Evolutionary conservation across 768 basidiomycete species (phyloP).

Genomic region (Mycena amicta): DNA sequence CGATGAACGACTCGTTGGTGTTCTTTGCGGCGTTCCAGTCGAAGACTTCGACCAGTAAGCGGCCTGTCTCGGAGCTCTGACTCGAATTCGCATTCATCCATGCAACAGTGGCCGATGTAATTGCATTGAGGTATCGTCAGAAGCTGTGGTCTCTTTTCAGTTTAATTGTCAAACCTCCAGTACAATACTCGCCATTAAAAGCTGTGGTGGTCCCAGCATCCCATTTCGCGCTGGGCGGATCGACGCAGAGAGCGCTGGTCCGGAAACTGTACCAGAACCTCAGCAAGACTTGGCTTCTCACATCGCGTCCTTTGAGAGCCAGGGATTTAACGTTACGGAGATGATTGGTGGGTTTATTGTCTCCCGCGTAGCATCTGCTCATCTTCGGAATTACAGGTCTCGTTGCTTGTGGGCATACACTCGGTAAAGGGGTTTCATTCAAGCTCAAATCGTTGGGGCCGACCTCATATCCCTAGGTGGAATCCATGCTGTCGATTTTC

Average conservation of each 20-base stretch:
- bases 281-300: constrained; percentile 8
- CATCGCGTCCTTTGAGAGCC: constrained; percentile 1
- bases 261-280: constrained; percentile 6
- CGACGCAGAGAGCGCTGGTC: constrained; percentile 3
- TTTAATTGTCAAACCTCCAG: background rate
- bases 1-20: constrained; percentile 2
- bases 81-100: background rate
- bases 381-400: background rate
- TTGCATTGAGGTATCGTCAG: background rate
- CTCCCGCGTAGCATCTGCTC: background rate
- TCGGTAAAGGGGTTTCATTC: background rate
- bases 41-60: background rate
- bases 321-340: constrained; percentile 17
- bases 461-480: constrained; percentile 6
- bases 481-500: constrained; percentile 9
- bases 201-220: constrained; percentile 12
- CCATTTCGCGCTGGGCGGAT: constrained; percentile 17
- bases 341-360: constrained; percentile 8
- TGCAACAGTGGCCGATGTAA: background rate
- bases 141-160: background rate
- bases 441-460: background rate
- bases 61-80: background rate
- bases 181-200: constrained; percentile 3
- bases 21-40: constrained; percentile 13
- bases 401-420: constrained; percentile 10